Conservation (phyloP, 306 rosid species). For the Citrullus mucosospermus region DNA sequence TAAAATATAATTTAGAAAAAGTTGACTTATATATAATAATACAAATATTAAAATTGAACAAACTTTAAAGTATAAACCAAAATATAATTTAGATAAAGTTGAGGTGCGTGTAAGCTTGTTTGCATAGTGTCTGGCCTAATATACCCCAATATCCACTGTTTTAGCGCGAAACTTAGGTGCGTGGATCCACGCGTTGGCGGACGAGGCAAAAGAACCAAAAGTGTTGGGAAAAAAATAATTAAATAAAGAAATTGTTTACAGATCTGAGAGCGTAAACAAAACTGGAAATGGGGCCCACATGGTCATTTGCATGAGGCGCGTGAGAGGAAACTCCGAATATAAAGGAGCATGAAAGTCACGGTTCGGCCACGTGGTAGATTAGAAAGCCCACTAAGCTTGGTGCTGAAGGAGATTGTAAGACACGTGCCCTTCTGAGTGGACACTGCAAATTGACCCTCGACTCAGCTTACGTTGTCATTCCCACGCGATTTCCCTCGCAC, state of each 20-base stretch:
- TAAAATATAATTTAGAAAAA: too few species aligned
- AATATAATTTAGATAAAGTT: too few species aligned
- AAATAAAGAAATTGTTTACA: too few species aligned
- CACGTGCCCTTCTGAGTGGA: background rate
- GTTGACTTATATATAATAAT: too few species aligned
- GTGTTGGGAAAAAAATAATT: too few species aligned
- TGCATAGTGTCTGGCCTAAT: background rate
- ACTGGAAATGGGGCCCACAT: background rate
- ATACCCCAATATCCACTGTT: background rate
- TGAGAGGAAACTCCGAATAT: background rate
- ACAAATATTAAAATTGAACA: too few species aligned
- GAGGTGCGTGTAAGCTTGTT: background rate
- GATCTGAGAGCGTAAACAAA: background rate
- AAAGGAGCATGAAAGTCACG: background rate
- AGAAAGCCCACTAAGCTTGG: background rate
- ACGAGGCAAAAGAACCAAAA: background rate
- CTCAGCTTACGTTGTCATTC: background rate
- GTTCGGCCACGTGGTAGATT: background rate
- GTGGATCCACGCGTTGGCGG: background rate
- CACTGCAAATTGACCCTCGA: conserved; percentile 32
- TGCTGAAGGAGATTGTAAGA: background rate
- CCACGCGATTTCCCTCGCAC: background rate
- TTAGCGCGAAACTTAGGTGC: background rate
- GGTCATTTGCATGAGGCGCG: background rate
- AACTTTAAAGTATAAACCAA: too few species aligned